Evolutionary conservation across 495 filamentous ascomycete genomes (phyloP), one percentile per base, ranked within the genome.

Genomic region (Saxophila tyrrhenica): DNA sequence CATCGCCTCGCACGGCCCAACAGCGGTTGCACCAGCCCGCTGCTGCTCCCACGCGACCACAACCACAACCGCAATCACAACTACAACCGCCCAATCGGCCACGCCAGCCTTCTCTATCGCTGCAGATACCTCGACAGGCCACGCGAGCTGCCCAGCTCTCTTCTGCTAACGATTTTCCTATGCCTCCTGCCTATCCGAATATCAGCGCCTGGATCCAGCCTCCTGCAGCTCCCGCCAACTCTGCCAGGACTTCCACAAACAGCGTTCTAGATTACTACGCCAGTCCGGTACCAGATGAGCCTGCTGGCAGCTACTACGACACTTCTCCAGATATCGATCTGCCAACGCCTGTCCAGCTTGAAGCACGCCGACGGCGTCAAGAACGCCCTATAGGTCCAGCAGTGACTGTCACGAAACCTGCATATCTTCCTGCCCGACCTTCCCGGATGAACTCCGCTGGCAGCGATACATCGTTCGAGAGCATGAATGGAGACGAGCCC

Each of bases 401-500:
- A 1, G 51, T 62, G 39, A 55, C 45, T 0, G 48, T 62, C 24
- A 54, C 55, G 5, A 55, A 51, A 16, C 51, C 59, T 20, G 39
- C 50, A 1, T 57, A 54, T 35, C 58, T 49, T 10, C 58, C 53
- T 0, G 7, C 29, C 13, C 48, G 54, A 42, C 50, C 49, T n/a
- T 25, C 52, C 0, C 25, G 54, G 11, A 58, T 62, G 3, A 50
- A 57, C 22, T 67, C 66, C 3, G 29, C 48, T n/a, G 61, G 56
- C 24, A 69, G 66, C 0, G 62, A 66, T 22, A 71, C 69, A 0
- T 67, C 66, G 20, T 70, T 71, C 52, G 69, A 71, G 54, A 61
- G 64, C 29, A 55, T 51, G 1, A 64, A 64, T 39, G 45, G 60
- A 8, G 59, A 67, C 24, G 67, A 71, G 47, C 66, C 67, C 16